Conservation (phyloP, 805 yeast genomes). For the Kuraishia floccosa region DNA sequence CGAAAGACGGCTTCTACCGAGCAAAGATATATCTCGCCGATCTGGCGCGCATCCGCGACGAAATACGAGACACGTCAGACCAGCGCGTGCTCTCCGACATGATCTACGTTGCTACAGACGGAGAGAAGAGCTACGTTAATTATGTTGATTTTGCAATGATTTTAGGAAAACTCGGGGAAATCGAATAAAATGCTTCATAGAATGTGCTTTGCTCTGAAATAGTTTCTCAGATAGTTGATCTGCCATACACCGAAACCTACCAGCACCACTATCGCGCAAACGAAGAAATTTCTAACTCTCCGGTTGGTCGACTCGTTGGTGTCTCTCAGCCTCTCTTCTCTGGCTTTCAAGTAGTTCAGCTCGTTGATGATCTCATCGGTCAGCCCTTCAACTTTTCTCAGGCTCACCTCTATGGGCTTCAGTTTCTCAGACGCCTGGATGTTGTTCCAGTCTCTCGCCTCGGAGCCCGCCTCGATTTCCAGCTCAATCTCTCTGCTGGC, state of each 20-base stretch:
- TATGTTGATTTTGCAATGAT: constrained; percentile 36
- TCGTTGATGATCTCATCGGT: constrained; percentile 74
- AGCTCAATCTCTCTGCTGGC: constrained; percentile 67
- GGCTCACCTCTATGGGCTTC: constrained; percentile 84
- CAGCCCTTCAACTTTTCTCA: constrained; percentile 78
- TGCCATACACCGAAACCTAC: constrained; percentile 86
- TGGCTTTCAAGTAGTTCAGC: constrained; percentile 68
- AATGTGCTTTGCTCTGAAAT: constrained; percentile 80
- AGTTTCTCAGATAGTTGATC: constrained; percentile 81
- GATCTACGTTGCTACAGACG: constrained; percentile 30
- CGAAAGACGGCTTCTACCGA: constrained; percentile 9
- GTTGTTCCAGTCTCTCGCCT: constrained; percentile 97
- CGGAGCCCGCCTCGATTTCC: constrained; percentile 91
- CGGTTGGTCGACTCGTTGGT: constrained; percentile 94
- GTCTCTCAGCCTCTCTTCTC: constrained; percentile 91
- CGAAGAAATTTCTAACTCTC: constrained; percentile 82
- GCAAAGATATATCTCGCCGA: constrained; percentile 23
- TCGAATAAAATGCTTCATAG: constrained; percentile 22
- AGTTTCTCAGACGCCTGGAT: constrained; percentile 87
- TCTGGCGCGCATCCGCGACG: constrained; percentile 18
- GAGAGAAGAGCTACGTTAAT: constrained; percentile 20
- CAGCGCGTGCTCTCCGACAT: constrained; percentile 27
- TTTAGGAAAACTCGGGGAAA: constrained; percentile 35
- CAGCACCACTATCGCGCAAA: constrained; percentile 56
- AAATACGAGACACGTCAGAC: constrained; percentile 19